These are phyloP conservation scores for Fusarium clavum DNA, from an alignment of 2,329 filamentous ascomycete species.

Conservation along the genomic window DNA sequence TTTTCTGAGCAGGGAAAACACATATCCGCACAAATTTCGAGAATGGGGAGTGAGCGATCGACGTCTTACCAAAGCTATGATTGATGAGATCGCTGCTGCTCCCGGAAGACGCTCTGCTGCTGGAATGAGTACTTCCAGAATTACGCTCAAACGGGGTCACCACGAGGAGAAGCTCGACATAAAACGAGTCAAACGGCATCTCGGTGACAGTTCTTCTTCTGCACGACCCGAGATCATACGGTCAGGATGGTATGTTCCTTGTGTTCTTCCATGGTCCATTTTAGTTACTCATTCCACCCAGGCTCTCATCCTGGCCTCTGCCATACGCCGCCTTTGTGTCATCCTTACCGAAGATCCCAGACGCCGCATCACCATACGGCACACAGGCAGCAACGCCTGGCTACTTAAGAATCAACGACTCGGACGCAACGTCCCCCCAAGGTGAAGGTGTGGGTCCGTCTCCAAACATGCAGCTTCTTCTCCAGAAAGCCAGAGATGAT, in stretches of 20 bases:
- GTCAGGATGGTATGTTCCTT: neutral
- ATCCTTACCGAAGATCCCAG: neutral
- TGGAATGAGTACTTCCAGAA: too few species aligned
- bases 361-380: slow-evolving; percentile 14
- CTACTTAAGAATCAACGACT: slow-evolving; percentile 18
- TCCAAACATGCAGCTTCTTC: slow-evolving; percentile 21
- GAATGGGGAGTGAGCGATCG: too few species aligned
- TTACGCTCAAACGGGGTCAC: too few species aligned
- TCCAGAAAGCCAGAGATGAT: slow-evolving; percentile 1
- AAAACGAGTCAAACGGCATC: too few species aligned
- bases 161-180: too few species aligned
- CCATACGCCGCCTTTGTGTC: slow-evolving; percentile 26
- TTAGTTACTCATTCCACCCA: rapidly evolving
- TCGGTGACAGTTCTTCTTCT: neutral
- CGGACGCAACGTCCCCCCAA: neutral
- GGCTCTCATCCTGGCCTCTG: slow-evolving; percentile 16
- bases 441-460: neutral
- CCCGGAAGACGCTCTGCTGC: too few species aligned
- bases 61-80: too few species aligned
- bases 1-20: too few species aligned
- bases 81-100: too few species aligned
- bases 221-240: neutral
- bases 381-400: neutral
- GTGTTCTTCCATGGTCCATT: rapidly evolving
- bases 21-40: too few species aligned